Base-by-base conservation (phyloP, 2,329 filamentous ascomycete species). In the Sporothrix humicola region DNA sequence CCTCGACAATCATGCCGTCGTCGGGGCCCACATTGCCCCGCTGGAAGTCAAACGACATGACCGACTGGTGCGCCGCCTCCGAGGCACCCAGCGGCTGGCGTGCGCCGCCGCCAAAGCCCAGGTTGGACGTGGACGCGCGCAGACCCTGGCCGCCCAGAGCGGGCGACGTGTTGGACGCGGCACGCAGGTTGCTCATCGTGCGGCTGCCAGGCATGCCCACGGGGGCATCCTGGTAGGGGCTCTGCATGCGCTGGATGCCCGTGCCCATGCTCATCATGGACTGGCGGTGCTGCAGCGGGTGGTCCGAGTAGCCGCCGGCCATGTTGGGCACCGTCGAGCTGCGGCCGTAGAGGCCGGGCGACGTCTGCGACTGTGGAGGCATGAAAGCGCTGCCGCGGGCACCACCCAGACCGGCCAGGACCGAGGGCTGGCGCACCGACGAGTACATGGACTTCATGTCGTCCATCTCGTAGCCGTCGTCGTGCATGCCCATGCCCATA, bases 391-490 rank as follows among this genome's bases (percentile, higher is more conserved):
- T 90, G 74, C 87, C 86, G 50, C 87, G 85, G 78, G 90, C 90
- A 58, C 89, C 92, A 83, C 89, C 92, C 83, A 97, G 93, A 72
- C 94, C 94, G 15, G 93, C 94, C 74, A 97, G 87, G 76, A 98
- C 91, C 1, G 95, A 98, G 8, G 94, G 94, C 87, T 82, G 95
- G 85, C 87, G 95, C 74, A 95, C 93, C 0, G 94, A 97, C 5
- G 95, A 98, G 85, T 98, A 98, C 74, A 97, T 91, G 0, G 94
- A 97, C 81, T 94, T 95, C 87, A 98, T 97, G 81, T 99, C 96
- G 81, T 99, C 97, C 92, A 98, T 95, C 83, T 99, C 96, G 79
- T 94, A 97, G 76, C 87, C 88, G 31, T 76, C 76, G 75, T 93
- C 94, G 5, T 84, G 84, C 68, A 87, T 88, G 31, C 93, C 95